Conservation (phyloP, 768 basidiomycete species). For the Hypholoma fasciculare region DNA sequence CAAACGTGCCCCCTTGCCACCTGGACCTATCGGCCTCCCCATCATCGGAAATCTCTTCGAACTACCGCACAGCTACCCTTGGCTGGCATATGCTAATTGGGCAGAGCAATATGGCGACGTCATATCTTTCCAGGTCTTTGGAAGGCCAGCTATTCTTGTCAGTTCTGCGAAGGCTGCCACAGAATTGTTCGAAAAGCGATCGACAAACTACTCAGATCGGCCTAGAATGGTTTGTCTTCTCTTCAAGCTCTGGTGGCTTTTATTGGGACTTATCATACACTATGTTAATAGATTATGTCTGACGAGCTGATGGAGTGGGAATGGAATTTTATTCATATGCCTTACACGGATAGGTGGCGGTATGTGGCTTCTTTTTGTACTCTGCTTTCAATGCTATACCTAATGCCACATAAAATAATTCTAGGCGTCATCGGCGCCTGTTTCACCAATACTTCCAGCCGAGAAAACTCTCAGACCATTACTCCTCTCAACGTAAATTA, state of each 20-base stretch:
- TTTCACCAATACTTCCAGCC: conserved; percentile 39
- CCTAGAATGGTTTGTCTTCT: conserved; percentile 25
- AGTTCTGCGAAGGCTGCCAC: conserved; percentile 37
- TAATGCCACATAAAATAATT: not conserved
- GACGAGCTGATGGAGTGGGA: conserved; percentile 29
- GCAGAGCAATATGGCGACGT: conserved; percentile 24
- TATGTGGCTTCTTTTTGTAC: not conserved
- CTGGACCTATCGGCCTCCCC: conserved; percentile 32
- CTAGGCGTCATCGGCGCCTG: conserved; percentile 28
- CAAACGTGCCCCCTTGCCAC: conserved; percentile 22
- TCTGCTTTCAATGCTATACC: not conserved
- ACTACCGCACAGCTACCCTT: conserved; percentile 25
- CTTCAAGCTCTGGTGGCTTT: too few relatives aligned
- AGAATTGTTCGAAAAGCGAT: conserved; percentile 49
- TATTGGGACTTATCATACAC: not conserved
- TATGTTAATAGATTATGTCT: conserved; percentile 21
- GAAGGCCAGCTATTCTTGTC: conserved; percentile 36
- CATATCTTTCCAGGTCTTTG: conserved; percentile 35
- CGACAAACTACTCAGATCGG: conserved; percentile 45
- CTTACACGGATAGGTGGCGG: conserved; percentile 20
- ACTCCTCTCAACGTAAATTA: conserved; percentile 22
- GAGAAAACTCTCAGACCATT: conserved; percentile 25
- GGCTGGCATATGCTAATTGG: conserved; percentile 32
- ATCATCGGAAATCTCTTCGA: conserved; percentile 32
- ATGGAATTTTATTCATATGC: conserved; percentile 35